Conservation (phyloP, 164 flowering plant species). For the Vitis riparia region DNA sequence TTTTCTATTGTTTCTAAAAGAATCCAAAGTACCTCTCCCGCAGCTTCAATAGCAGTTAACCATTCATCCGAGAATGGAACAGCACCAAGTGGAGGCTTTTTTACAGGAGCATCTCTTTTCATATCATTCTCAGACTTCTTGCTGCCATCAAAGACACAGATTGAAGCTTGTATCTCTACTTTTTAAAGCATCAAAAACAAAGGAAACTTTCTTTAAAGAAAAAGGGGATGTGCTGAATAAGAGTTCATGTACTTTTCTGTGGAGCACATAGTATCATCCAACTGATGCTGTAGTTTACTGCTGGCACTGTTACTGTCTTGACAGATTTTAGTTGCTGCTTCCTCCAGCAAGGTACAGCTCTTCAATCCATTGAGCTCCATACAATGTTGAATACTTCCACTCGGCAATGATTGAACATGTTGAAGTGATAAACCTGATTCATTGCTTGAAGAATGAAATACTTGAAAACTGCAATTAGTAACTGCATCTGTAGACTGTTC, state of each 20-base stretch:
- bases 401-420: constrained; percentile 4
- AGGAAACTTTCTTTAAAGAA: too few species aligned
- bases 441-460: constrained; percentile 9
- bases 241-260: constrained; percentile 12
- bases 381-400: constrained; percentile 3
- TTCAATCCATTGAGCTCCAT: neutral
- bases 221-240: neutral
- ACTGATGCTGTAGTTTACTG: constrained; percentile 12
- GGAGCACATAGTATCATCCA: constrained; percentile 7
- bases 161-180: neutral
- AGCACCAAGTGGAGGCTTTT: constrained; percentile 49
- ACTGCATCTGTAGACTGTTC: constrained; percentile 13
- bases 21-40: constrained; percentile 76
- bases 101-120: constrained; percentile 23
- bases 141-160: constrained; percentile 33
- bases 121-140: constrained; percentile 23
- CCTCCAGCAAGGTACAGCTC: constrained; percentile 1
- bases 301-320: constrained; percentile 10
- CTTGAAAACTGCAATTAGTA: constrained; percentile 4
- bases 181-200: neutral
- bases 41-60: constrained; percentile 92
- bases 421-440: neutral
- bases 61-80: constrained; percentile 97
- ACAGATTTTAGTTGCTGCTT: constrained; percentile 5
- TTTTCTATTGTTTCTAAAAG: neutral